Base-by-base conservation (phyloP, 2,329 filamentous ascomycete genomes). In the Didymella exigua region DNA sequence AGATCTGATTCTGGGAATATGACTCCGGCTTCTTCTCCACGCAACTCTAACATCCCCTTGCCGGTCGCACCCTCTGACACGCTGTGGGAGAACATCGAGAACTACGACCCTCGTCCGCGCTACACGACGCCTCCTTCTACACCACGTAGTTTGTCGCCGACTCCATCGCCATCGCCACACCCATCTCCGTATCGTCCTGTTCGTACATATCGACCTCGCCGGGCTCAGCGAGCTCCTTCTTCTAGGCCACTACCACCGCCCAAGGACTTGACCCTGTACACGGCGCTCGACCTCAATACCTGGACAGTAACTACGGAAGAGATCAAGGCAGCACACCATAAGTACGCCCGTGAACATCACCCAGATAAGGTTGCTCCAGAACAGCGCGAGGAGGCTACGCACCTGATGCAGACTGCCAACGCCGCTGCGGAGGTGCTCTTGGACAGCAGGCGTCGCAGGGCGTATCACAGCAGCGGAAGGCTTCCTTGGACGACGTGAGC, bases 371-470 rank as follows among this genome's bases (percentile, higher is more conserved):
- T 55, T 1, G 9, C 49, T 0, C 55, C 50, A 2, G 42, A 59
- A 18, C 47, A 65, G 5, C 51, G 50, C 13, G 55, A 53, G 13
- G 31, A 23, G 7, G 66, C 69, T 1, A 65, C 60, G 1, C 16
- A 45, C 13, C 47, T 45, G 19, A 71, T 71, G 69, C 59, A 67
- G 53, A 53, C 56, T 13, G 51, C 70, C 24, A 69, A 69, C 26
- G 67, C 60, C 4, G 62, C 68, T 0, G 66, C 58, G 31, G 67
- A 68, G 16, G 49, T 71, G 16, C 45, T 71, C 18, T 24, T 65
- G 8, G 56, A 68, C 26, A 16, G 14, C 4, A 27, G 10, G 4
- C 42, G 44, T 14, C 59, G 67, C 21, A 47, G 43, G 14, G 49
- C 43, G 8, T 65, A 65, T 29, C 46, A 65, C 38, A 27, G 19